Evolutionary conservation across 495 filamentous ascomycete species (phyloP), one percentile per base, ranked within the genome.

Genomic region (Penicillium daleae): DNA sequence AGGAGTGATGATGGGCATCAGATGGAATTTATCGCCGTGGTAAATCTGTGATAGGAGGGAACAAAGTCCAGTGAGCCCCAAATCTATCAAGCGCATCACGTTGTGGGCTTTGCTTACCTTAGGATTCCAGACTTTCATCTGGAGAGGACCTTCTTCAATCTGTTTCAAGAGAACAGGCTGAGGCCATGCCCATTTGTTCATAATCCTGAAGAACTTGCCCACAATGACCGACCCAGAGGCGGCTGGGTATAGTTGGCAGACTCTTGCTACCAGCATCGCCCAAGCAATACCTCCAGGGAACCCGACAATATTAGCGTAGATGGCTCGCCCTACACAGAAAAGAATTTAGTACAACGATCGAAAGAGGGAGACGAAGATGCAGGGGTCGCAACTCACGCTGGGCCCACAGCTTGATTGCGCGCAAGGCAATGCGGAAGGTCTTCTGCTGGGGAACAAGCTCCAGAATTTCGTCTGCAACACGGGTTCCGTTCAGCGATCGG

Each of bases 1-100:
- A 2, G 95, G 95, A 6, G 91, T 99, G 69, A 99, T 97, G 68
- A 99, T 91, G 51, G 95, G 95, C 95, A 99, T 99, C 17, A 95
- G 76, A 74, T 97, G 94, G 63, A 84, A 89, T 39, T 85, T 82
- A 71, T 98, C 95, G 51, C 84, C 84, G 61, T 86, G 84, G 69
- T 96, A 96, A 39, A 96, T 81, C 90, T 95, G 62, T 42, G 33
- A 62, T 27, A 46, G 21, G 13, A 26, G 27, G 33, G 17, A 26
- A 10, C 46, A 10, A 61, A 54, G 27, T 12, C 2, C 33, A 17
- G 29, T 26, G n/a, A 31, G 26, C 17, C 39, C 21, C 5, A 27
- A 50, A 12, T 42, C 24, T 12, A 31, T n/a, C 21, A 27, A 12
- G 19, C 10, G 19, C 13, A 29, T 56, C 80, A 12, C 6, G 68